These are phyloP conservation scores for Mycena citricolor DNA, from an alignment of 1,284 basidiomycete species.

Conservation along the genomic window DNA sequence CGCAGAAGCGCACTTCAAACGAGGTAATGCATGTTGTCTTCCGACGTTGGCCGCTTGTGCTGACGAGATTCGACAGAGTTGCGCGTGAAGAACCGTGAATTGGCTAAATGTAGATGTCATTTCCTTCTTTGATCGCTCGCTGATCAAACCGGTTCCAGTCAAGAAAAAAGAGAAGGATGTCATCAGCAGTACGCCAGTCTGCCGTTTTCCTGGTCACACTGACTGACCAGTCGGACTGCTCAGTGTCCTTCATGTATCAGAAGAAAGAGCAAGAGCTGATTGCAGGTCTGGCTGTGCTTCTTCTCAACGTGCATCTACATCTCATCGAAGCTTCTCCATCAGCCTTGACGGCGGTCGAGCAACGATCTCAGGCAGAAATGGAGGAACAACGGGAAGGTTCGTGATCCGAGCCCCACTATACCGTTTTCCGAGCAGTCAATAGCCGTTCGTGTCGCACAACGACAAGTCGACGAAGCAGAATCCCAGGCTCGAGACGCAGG, in stretches of 20 bases:
- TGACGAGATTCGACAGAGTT: slow-evolving; percentile 9
- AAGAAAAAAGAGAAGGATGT: slow-evolving; percentile 24
- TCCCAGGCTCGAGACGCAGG: slow-evolving; percentile 19
- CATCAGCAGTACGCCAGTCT: slow-evolving; percentile 18
- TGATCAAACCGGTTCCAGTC: slow-evolving; percentile 11
- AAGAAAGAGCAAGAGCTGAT: slow-evolving; percentile 22
- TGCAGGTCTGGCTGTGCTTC: slow-evolving; percentile 11
- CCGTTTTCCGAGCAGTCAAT: background rate
- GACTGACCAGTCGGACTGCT: background rate
- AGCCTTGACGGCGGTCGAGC: slow-evolving; percentile 19
- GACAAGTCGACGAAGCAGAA: slow-evolving; percentile 22
- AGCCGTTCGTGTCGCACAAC: slow-evolving; percentile 18
- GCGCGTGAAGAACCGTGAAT: slow-evolving; percentile 20
- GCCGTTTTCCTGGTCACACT: background rate
- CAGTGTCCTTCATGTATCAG: slow-evolving; percentile 23
- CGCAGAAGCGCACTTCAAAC: slow-evolving; percentile 23
- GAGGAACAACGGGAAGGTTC: slow-evolving; percentile 21
- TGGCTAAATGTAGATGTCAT: slow-evolving; percentile 16
- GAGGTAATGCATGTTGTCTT: slow-evolving; percentile 8
- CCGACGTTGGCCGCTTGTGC: background rate
- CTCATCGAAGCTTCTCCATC: background rate
- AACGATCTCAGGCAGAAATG: slow-evolving; percentile 17
- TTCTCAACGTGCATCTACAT: background rate
- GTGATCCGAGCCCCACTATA: background rate
- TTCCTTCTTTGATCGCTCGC: too few species aligned